phyloP scores from a whole-genome alignment of 2,329 filamentous ascomycete species.

The Lecanosticta acicola region DNA sequence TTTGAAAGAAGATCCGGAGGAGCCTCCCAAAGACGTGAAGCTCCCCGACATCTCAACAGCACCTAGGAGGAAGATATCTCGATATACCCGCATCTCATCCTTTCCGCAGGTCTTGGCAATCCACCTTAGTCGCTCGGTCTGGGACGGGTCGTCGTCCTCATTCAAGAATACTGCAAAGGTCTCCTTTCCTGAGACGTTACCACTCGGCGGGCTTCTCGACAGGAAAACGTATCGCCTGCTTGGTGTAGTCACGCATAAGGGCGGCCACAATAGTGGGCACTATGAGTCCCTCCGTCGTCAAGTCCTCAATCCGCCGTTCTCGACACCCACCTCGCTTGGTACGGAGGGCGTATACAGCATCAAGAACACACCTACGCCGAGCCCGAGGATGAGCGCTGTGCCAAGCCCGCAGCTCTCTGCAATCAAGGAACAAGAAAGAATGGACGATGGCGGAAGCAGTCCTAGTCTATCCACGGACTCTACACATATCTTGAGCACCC shows the following conservation, averaged over 20 bases:
- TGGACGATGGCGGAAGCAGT: constrained; percentile 6
- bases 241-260: constrained; percentile 87
- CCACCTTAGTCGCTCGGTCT: constrained; percentile 90
- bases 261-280: constrained; percentile 91
- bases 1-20: constrained; percentile 76
- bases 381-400: constrained; percentile 31
- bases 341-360: constrained; percentile 66
- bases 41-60: constrained; percentile 69
- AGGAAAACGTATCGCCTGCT: constrained; percentile 78
- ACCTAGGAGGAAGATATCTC: constrained; percentile 77
- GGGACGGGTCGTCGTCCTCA: constrained; percentile 64
- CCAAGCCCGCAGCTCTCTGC: constrained; percentile 7
- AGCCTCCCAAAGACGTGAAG: constrained; percentile 62
- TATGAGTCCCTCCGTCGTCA: constrained; percentile 95
- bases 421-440: constrained; percentile 6
- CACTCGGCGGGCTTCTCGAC: constrained; percentile 71
- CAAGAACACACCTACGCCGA: constrained; percentile 37
- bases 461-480: constrained; percentile 11
- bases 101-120: constrained; percentile 90
- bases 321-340: constrained; percentile 74
- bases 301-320: constrained; percentile 69
- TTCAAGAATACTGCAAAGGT: constrained; percentile 95
- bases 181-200: constrained; percentile 78
- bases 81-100: constrained; percentile 76
- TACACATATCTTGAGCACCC: constrained; percentile 10